Evolutionary conservation across 768 basidiomycete species (phyloP).

Genomic region (Panaeolus papilionaceus): DNA sequence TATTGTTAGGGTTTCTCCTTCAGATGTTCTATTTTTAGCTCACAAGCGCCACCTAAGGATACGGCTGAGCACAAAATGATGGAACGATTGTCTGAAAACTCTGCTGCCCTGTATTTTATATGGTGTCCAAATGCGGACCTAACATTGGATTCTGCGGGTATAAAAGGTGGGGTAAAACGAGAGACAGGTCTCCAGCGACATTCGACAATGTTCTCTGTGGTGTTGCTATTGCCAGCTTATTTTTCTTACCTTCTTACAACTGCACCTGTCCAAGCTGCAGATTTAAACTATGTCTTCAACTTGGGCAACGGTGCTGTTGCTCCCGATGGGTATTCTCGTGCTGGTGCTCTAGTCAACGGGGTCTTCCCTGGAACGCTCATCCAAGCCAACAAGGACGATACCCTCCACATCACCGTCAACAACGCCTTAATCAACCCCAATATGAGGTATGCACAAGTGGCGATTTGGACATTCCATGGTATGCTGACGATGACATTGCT

Average conservation of each 20-base stretch:
- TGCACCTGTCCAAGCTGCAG: not conserved
- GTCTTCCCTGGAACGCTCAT: conserved; percentile 47
- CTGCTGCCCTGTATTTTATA: not conserved
- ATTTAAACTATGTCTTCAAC: conserved; percentile 5
- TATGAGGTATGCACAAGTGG: conserved; percentile 31
- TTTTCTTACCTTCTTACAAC: not conserved
- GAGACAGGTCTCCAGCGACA: not conserved
- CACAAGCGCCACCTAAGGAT: not conserved
- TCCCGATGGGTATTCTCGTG: conserved; percentile 48
- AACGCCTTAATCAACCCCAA: conserved; percentile 48
- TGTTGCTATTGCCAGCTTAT: not conserved
- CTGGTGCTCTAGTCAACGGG: conserved; percentile 50
- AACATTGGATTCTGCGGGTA: not conserved
- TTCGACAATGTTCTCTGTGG: not conserved
- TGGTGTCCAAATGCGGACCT: not conserved
- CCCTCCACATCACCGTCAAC: conserved; percentile 46
- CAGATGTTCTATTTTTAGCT: not conserved
- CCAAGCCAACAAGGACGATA: conserved; percentile 44
- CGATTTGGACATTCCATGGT: not conserved
- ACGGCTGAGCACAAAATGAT: not conserved
- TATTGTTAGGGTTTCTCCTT: not conserved
- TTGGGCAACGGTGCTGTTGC: conserved; percentile 44
- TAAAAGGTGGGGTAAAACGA: not conserved
- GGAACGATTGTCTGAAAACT: not conserved
- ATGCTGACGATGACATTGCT: not conserved